Conservation (phyloP, 371 early-diverging fungal species). For the Parasitella parasitica region DNA sequence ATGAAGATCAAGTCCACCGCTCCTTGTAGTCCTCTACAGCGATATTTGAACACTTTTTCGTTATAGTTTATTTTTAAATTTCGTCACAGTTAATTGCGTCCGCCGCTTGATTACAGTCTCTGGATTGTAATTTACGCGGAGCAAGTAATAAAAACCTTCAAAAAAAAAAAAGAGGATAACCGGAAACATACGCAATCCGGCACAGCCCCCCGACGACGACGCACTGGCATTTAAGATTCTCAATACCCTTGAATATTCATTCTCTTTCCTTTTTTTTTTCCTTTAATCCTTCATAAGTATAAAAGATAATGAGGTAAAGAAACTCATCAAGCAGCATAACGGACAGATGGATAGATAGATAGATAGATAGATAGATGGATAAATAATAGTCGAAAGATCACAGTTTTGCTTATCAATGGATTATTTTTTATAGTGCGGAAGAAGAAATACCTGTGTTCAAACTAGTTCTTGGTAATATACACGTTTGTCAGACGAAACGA, state of each 20-base stretch:
- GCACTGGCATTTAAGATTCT: not conserved
- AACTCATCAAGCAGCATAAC: not conserved
- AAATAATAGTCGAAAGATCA: not conserved
- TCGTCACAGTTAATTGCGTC: too few relatives aligned
- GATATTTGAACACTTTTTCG: too few relatives aligned
- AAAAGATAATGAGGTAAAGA: not conserved
- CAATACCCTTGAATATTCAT: not conserved
- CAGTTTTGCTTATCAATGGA: not conserved
- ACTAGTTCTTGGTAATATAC: slow-evolving; percentile 72
- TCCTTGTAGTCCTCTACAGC: not conserved
- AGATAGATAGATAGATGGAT: slow-evolving; percentile 15
- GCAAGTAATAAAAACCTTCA: too few relatives aligned
- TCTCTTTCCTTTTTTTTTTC: slow-evolving; percentile 1
- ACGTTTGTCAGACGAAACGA: not conserved
- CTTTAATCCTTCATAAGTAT: not conserved
- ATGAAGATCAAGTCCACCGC: not conserved
- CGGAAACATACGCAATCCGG: not conserved
- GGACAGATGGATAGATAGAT: slow-evolving; percentile 13
- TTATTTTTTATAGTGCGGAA: slow-evolving; percentile 24
- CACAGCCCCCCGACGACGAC: not conserved
- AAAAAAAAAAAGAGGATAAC: not conserved
- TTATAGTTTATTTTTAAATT: too few relatives aligned
- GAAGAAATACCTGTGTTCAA: slow-evolving; percentile 75
- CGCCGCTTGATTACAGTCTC: too few relatives aligned
- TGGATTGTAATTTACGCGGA: too few relatives aligned